Evolutionary conservation across 1,139 yeast species (phyloP).

Genomic region (Blastobotrys proliferans): DNA sequence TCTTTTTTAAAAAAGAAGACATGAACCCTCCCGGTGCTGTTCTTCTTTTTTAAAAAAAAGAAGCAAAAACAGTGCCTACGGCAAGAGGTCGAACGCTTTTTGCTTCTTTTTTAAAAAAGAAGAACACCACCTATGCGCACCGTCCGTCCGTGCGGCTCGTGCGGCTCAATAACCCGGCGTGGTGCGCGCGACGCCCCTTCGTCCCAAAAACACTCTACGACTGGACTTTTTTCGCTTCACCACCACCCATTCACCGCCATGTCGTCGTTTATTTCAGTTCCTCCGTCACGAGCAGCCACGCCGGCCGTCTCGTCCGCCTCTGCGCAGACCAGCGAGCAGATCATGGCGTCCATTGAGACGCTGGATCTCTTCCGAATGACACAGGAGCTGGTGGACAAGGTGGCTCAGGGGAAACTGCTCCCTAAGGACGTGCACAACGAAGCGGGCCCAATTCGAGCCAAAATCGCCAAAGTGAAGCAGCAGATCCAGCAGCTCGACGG

Average conservation of each 20-base stretch:
- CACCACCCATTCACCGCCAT: constrained; percentile 3
- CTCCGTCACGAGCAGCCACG: constrained; percentile 14
- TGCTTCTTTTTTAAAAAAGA: no score
- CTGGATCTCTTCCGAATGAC: constrained; percentile 26
- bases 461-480: constrained; percentile 21
- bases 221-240: not conserved
- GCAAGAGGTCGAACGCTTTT: no score
- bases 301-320: constrained; percentile 6
- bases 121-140: no score
- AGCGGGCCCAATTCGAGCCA: constrained; percentile 29
- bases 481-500: constrained; percentile 20
- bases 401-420: constrained; percentile 20
- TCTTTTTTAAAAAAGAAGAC: no score
- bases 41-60: no score
- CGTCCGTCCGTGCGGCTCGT: no score
- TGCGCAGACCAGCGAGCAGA: constrained; percentile 5
- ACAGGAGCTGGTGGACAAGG: constrained; percentile 24
- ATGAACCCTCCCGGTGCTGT: no score
- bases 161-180: no score
- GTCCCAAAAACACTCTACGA: no score
- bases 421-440: constrained; percentile 27
- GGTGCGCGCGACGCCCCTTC: no score
- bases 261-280: constrained; percentile 16
- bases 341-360: constrained; percentile 16
- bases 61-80: no score